Percentiles rank a stretch among this genome's conserved stretches.
Evolutionary conservation across 2,329 filamentous ascomycete genomes (phyloP).

Genomic region (Exophiala mesophila): DNA sequence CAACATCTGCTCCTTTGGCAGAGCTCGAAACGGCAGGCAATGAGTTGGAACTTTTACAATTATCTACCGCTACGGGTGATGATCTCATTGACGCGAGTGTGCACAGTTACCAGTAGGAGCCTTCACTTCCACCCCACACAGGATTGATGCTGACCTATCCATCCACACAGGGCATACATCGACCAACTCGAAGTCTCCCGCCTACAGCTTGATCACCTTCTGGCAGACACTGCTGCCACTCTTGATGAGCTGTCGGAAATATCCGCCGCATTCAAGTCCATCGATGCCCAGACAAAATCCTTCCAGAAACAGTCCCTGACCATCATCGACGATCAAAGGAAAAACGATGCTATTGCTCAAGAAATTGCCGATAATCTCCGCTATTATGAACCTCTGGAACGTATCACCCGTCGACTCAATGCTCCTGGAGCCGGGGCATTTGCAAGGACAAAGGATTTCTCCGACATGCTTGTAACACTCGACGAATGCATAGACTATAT

Average conservation of each 20-base stretch:
- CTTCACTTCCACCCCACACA: slow-evolving; percentile 1
- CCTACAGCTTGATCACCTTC: slow-evolving; percentile 72
- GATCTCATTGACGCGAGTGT: slow-evolving; percentile 76
- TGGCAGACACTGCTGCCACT: slow-evolving; percentile 70
- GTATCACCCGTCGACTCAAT: slow-evolving; percentile 82
- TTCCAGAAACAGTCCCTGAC: slow-evolving; percentile 92
- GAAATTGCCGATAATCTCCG: slow-evolving; percentile 85
- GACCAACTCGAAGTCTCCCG: slow-evolving; percentile 78
- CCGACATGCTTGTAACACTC: slow-evolving; percentile 79
- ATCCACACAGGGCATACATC: slow-evolving; percentile 61
- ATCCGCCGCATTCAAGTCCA: slow-evolving; percentile 78
- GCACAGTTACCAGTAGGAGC: slow-evolving; percentile 70
- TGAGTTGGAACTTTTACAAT: slow-evolving; percentile 55
- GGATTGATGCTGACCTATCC: slow-evolving; percentile 12
- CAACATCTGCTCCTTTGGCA: slow-evolving; percentile 18
- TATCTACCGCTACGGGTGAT: slow-evolving; percentile 57
- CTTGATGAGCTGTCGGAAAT: slow-evolving; percentile 71
- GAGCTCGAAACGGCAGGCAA: slow-evolving; percentile 33
- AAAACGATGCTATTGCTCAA: slow-evolving; percentile 72
- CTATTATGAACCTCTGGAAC: slow-evolving; percentile 91
- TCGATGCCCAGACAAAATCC: slow-evolving; percentile 85
- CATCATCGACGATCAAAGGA: slow-evolving; percentile 73
- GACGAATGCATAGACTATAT: slow-evolving; percentile 93
- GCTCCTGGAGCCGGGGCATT: slow-evolving; percentile 82
- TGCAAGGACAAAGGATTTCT: slow-evolving; percentile 78